phyloP scores from a whole-genome alignment of 768 basidiomycete genomes.

The Leccinum incarnatum region DNA sequence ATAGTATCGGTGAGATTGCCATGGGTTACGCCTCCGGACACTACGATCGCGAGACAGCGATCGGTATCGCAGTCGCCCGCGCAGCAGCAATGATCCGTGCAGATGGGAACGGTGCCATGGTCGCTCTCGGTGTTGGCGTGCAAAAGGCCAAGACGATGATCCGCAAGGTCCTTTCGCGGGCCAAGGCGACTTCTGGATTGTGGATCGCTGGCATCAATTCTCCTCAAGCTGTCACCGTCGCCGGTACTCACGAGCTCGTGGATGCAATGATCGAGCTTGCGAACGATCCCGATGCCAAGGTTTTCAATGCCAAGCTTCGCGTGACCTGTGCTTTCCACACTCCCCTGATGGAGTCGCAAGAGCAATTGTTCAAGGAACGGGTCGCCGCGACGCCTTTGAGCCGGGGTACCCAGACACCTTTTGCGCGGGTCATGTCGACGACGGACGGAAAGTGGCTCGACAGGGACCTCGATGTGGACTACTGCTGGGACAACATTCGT shows the following conservation, averaged over 20 bases:
- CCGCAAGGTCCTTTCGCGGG: slow-evolving; percentile 29
- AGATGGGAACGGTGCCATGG: slow-evolving; percentile 36
- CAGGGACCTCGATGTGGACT: slow-evolving; percentile 26
- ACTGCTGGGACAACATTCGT: slow-evolving; percentile 38
- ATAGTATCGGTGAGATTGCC: slow-evolving; percentile 34
- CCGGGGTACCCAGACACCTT: slow-evolving; percentile 19
- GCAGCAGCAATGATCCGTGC: slow-evolving; percentile 36
- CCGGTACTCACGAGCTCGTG: slow-evolving; percentile 31
- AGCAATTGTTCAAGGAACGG: slow-evolving; percentile 29
- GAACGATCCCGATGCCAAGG: slow-evolving; percentile 25
- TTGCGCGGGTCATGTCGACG: slow-evolving; percentile 35
- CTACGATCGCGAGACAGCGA: slow-evolving; percentile 32
- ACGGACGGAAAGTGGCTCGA: slow-evolving; percentile 34
- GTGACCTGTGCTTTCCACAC: slow-evolving; percentile 36
- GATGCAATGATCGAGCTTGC: slow-evolving; percentile 29
- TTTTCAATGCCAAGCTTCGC: slow-evolving; percentile 31
- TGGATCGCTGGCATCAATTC: slow-evolving; percentile 39
- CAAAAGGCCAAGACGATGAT: slow-evolving; percentile 33
- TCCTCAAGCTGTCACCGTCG: slow-evolving; percentile 36
- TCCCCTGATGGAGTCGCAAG: slow-evolving; percentile 34
- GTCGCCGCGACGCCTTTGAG: slow-evolving; percentile 16
- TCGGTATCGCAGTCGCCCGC: slow-evolving; percentile 36
- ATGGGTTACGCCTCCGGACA: slow-evolving; percentile 39
- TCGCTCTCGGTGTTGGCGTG: slow-evolving; percentile 34
- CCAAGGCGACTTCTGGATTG: slow-evolving; percentile 26